Evolutionary conservation across 345 rosid species (phyloP), one percentile per base, ranked within the genome.

Genomic region (Syzygium jambos): DNA sequence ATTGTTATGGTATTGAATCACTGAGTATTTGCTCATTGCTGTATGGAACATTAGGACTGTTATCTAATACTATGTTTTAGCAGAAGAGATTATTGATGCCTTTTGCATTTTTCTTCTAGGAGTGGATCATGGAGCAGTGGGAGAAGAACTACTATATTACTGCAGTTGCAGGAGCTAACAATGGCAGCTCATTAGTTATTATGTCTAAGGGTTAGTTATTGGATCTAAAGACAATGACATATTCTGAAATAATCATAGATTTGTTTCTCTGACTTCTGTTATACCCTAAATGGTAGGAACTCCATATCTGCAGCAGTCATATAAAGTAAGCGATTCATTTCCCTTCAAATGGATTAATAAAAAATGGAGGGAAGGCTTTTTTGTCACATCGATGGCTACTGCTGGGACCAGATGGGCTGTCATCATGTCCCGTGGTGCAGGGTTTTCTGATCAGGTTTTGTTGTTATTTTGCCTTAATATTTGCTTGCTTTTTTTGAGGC

Each of bases 51-150:
- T 61, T 59, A 90, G 63, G 84, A 73, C 82, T 73, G 46, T 73
- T 73, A 73, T 73, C 13, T 73, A 34, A 73, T 73, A 38, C 82
- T 38, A 73, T 73, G 78, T 85, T 86, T 25, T 9, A 19, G 41
- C 51, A 2, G 52, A 54, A n/a, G 82, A 80, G 77, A 29, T n/a
- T 25, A 19, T 34, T 21, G 55, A 29, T 85, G 56, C 63, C 16
- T 30, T 86, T 90, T 55, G 16, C 85, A 85, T 84, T 77, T 87
- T 51, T 77, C 85, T 46, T 86, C 29, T 88, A 96, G 99, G 99
- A 97, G 89, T 97, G 99, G 99, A 96, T 97, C 86, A 94, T 97
- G 98, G 99, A 97, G 89, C 98, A 97, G 78, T 97, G 99, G 99
- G 99, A 97, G 89, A 97, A 94, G 89, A 97, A 94, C 89, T 96